Evolutionary conservation across 345 rosid genomes (phyloP).

Genomic region (Citrus glauca): DNA sequence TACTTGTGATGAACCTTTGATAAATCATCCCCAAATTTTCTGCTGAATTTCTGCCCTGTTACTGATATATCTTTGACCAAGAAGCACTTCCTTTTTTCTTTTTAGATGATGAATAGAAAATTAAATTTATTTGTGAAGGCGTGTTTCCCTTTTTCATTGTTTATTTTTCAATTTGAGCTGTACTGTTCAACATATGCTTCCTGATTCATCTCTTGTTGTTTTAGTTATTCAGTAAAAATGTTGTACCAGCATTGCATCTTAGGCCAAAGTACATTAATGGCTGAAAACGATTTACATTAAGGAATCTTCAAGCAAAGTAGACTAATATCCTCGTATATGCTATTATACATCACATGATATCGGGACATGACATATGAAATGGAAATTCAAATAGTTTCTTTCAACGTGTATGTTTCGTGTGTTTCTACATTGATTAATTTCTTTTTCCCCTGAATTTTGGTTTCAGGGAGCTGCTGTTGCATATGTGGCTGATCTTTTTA

Average conservation of each 20-base stretch:
- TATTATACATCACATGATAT: not conserved
- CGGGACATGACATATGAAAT: not conserved
- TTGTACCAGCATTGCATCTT: not conserved
- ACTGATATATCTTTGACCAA: not conserved
- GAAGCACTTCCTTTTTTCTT: not conserved
- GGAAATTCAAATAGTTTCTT: not conserved
- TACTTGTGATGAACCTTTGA: not conserved
- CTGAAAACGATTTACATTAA: not conserved
- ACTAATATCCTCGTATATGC: not conserved
- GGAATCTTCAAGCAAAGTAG: not conserved
- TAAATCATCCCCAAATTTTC: not conserved
- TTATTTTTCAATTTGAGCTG: not conserved
- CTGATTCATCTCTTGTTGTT: not conserved
- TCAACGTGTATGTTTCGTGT: not conserved
- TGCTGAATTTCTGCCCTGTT: not conserved
- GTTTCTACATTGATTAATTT: not conserved
- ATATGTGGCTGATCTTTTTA: slow-evolving; percentile 72
- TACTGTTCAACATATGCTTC: not conserved
- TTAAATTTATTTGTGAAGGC: not conserved
- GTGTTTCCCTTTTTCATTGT: not conserved
- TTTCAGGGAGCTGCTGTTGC: slow-evolving; percentile 86
- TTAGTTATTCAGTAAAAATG: not conserved
- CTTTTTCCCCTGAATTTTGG: not conserved
- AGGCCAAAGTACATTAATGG: not conserved
- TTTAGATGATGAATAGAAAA: not conserved